These are phyloP conservation scores for Passiflora organensis DNA, from an alignment of 345 rosid genomes.

Conservation along the genomic window DNA sequence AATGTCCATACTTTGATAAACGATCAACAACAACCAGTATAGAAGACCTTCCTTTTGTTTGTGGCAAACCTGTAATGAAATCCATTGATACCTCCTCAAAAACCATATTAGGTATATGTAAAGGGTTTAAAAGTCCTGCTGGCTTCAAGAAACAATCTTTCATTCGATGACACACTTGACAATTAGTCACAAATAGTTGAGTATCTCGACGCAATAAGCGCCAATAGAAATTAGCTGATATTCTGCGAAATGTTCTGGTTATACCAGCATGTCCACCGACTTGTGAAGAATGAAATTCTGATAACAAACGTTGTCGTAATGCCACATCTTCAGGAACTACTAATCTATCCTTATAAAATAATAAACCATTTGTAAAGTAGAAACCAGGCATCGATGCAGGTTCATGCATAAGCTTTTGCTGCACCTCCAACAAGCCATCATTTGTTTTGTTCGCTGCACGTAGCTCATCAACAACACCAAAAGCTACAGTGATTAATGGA, in stretches of 20 bases:
- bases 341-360: too few relatives aligned
- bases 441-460: too few relatives aligned
- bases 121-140: background rate
- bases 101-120: background rate
- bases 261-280: background rate
- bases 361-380: too few relatives aligned
- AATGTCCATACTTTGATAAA: background rate
- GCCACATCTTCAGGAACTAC: too few relatives aligned
- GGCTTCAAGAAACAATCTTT: background rate
- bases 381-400: too few relatives aligned
- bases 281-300: background rate
- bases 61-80: background rate
- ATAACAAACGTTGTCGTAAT: background rate
- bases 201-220: background rate
- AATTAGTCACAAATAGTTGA: background rate
- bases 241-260: background rate
- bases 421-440: too few relatives aligned
- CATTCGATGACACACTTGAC: background rate
- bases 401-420: too few relatives aligned
- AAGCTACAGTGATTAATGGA: too few relatives aligned
- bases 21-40: background rate
- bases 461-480: too few relatives aligned
- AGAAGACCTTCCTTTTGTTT: background rate
- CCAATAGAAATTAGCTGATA: background rate
- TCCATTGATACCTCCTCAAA: background rate